A percentile compares a stretch with the other conserved stretches of the same genome.
These are phyloP conservation scores for Ophiognomonia clavigignenti-juglandacearum DNA, from an alignment of 2,329 filamentous ascomycete species.

Conservation along the genomic window DNA sequence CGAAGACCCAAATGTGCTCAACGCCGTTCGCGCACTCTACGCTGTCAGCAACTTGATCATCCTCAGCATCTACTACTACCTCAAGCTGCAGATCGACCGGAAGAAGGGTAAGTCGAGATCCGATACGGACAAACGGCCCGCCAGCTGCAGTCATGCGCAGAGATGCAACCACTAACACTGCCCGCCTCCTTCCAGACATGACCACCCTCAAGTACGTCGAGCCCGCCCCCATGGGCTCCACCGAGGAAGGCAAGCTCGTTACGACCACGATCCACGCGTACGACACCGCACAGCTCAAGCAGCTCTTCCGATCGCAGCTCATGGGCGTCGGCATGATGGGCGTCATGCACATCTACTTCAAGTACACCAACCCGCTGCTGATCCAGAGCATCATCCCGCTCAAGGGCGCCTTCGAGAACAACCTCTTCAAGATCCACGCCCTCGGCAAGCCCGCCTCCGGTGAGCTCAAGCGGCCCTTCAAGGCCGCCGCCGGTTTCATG, in stretches of 20 bases:
- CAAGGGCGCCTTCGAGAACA: constrained; percentile 92
- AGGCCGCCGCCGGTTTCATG: constrained; percentile 79
- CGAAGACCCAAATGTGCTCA: constrained; percentile 67
- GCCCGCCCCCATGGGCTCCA: constrained; percentile 85
- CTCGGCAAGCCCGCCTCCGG: constrained; percentile 81
- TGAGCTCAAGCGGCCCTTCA: constrained; percentile 95
- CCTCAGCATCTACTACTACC: constrained; percentile 76
- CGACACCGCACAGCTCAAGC: constrained; percentile 80
- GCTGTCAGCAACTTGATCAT: constrained; percentile 73
- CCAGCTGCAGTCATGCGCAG: not conserved
- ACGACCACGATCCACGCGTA: constrained; percentile 96
- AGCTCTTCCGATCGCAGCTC: constrained; percentile 81
- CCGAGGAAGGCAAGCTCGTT: constrained; percentile 91
- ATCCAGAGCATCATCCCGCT: constrained; percentile 98
- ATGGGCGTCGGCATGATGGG: constrained; percentile 98
- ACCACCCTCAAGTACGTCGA: constrained; percentile 99
- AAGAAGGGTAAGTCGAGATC: constrained; percentile 75
- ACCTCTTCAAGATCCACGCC: constrained; percentile 93
- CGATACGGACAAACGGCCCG: too few species aligned
- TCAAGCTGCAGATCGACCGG: constrained; percentile 80
- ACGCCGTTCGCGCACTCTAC: constrained; percentile 51
- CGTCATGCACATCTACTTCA: constrained; percentile 98
- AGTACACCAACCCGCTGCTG: constrained; percentile 98
- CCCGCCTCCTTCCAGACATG: constrained; percentile 58
- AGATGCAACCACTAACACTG: not conserved